These are phyloP conservation scores for Phaeotremella fagi DNA, from an alignment of 768 basidiomycete species.

Conservation along the genomic window DNA sequence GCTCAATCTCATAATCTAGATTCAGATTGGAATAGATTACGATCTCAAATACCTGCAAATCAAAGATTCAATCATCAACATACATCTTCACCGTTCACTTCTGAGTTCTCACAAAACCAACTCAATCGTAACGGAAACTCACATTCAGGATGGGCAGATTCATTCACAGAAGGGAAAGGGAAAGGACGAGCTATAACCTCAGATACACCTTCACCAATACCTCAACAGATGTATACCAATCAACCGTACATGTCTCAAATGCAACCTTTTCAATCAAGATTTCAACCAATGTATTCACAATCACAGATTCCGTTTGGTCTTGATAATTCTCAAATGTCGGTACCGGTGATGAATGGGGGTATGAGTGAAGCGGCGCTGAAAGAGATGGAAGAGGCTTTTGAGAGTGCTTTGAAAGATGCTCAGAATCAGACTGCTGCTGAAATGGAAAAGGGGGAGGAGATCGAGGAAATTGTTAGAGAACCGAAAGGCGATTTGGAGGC, in stretches of 20 bases:
- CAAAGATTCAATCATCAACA: not conserved
- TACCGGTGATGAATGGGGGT: not conserved
- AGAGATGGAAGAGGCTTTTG: slow-evolving; percentile 34
- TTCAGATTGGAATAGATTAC: slow-evolving; percentile 28
- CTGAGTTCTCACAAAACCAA: not conserved
- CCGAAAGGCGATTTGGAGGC: slow-evolving; percentile 42
- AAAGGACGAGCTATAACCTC: not conserved
- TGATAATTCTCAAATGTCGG: not conserved
- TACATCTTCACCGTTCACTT: not conserved
- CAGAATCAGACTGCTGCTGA: slow-evolving; percentile 1
- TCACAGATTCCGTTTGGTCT: not conserved
- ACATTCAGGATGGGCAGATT: slow-evolving; percentile 14
- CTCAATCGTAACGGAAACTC: not conserved
- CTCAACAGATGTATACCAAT: not conserved
- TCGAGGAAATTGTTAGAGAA: slow-evolving; percentile 18
- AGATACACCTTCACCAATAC: not conserved
- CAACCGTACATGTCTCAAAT: not conserved
- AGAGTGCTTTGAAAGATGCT: slow-evolving; percentile 23
- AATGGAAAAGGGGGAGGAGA: not conserved
- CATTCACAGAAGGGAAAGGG: not conserved
- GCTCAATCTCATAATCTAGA: slow-evolving; percentile 15
- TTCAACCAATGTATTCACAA: not conserved
- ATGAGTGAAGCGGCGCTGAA: slow-evolving; percentile 15
- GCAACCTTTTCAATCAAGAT: not conserved
- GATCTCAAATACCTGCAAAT: slow-evolving; percentile 24